These are phyloP conservation scores for Leucaena leucocephala DNA, from an alignment of 306 rosid genomes.

Conservation along the genomic window DNA sequence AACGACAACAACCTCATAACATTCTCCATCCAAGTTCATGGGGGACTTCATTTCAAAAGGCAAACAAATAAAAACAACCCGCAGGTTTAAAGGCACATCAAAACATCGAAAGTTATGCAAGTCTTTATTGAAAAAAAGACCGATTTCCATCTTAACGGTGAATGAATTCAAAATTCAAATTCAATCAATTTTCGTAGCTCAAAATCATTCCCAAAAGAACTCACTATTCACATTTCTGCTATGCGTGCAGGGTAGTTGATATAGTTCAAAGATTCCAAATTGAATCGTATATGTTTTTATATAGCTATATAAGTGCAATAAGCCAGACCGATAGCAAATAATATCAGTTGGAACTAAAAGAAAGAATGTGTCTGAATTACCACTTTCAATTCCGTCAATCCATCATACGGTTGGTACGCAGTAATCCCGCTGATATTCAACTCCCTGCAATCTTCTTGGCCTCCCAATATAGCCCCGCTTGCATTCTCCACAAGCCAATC, in stretches of 20 bases:
- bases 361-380: background rate
- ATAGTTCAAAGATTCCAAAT: background rate
- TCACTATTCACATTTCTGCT: background rate
- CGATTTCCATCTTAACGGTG: background rate
- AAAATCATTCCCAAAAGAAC: background rate
- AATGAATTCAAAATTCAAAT: background rate
- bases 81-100: background rate
- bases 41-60: background rate
- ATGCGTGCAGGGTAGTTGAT: background rate
- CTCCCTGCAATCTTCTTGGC: conserved; percentile 4
- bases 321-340: background rate
- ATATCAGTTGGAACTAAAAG: background rate
- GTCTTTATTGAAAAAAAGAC: background rate
- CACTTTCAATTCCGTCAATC: conserved; percentile 16
- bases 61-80: background rate
- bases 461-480: background rate
- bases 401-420: conserved; percentile 9
- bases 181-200: background rate
- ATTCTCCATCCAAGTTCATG: background rate
- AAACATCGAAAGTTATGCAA: background rate
- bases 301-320: background rate
- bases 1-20: background rate
- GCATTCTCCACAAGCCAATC: conserved; percentile 18
- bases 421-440: conserved; percentile 6
- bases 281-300: too few relatives aligned